phyloP scores from a whole-genome alignment of 2,329 filamentous ascomycete genomes.

The Penicillium sp. region DNA sequence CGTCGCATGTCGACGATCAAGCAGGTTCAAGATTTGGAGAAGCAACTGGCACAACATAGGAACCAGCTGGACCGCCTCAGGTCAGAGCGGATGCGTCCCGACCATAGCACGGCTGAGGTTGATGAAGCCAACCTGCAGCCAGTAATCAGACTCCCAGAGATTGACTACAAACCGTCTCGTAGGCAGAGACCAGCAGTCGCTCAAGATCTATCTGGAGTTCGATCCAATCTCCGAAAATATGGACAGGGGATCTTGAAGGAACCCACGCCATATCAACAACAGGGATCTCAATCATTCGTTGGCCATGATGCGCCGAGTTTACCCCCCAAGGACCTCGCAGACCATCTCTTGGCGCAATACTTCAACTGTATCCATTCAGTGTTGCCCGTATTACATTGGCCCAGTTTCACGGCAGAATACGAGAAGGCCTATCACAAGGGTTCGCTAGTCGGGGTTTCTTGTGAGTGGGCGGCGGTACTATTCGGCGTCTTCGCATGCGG shows the following conservation, averaged over 20 bases:
- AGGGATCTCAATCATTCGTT: constrained; percentile 53
- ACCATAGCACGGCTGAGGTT: constrained; percentile 47
- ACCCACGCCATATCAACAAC: constrained; percentile 69
- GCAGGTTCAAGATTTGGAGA: constrained; percentile 96
- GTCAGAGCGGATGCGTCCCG: constrained; percentile 61
- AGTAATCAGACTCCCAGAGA: constrained; percentile 64
- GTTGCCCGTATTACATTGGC: constrained; percentile 87
- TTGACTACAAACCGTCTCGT: constrained; percentile 68
- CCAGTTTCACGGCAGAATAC: constrained; percentile 75
- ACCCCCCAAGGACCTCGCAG: constrained; percentile 70
- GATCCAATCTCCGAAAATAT: constrained; percentile 72
- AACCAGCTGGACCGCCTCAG: constrained; percentile 76
- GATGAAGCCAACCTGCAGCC: constrained; percentile 49
- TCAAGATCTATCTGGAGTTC: constrained; percentile 72
- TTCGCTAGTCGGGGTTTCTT: constrained; percentile 63
- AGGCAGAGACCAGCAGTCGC: constrained; percentile 64
- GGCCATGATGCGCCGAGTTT: constrained; percentile 65
- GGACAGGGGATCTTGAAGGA: constrained; percentile 80
- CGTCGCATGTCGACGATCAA: constrained; percentile 99
- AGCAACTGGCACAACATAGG: constrained; percentile 70
- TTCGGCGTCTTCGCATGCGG: constrained; percentile 85
- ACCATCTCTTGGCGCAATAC: constrained; percentile 76
- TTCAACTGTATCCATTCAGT: constrained; percentile 76
- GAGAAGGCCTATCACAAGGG: constrained; percentile 74
- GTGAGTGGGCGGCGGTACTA: constrained; percentile 77